Evolutionary conservation across 768 basidiomycete species (phyloP), one percentile per base, ranked within the genome.

Genomic region (Leccinum sublutescens): DNA sequence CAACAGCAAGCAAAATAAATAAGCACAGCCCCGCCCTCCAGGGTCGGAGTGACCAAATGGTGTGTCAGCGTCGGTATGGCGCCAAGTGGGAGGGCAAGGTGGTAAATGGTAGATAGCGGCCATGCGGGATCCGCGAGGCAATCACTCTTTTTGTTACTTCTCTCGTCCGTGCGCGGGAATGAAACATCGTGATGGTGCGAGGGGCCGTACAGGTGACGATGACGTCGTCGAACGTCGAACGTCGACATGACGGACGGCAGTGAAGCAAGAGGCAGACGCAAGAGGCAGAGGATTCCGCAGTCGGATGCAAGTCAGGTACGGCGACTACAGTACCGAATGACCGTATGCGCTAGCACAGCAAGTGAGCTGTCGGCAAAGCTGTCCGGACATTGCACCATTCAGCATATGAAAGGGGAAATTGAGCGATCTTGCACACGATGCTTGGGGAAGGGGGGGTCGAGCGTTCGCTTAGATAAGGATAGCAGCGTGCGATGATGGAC

Each of bases 41-140:
- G 52, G 57, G 40, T 50, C 19, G 19, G 43, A 45, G 19, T 45
- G 43, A 45, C 43, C 10, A 45, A 45, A 43, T 43, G 11, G 40
- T 45, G 19, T 19, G 43, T 29, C 14, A 49, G 34, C 52, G 64
- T 68, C 69, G 67, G 62, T 52, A 38, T 59, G 64, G 59, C 60
- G 64, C 62, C 60, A 9, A 45, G 11, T 10, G 43, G 27, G 43
- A 34, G 40, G 25, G 36, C 6, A 49, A 49, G 15, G 15, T 14
- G 43, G 23, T 23, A 17, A 49, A 15, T 23, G 17, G 25, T 33
- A 67, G 60, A 66, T 62, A 64, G 21, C 14, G 60, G 57, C 70
- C 70, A 71, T 66, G 70, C 68, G 63, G 60, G 59, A 54, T 64
- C 68, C 70, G 68, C 68, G 64, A 71, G 70, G 70, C 70, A 59